Evolutionary conservation across 2,329 filamentous ascomycete genomes (phyloP).

Genomic region (Albifimbria verrucaria): DNA sequence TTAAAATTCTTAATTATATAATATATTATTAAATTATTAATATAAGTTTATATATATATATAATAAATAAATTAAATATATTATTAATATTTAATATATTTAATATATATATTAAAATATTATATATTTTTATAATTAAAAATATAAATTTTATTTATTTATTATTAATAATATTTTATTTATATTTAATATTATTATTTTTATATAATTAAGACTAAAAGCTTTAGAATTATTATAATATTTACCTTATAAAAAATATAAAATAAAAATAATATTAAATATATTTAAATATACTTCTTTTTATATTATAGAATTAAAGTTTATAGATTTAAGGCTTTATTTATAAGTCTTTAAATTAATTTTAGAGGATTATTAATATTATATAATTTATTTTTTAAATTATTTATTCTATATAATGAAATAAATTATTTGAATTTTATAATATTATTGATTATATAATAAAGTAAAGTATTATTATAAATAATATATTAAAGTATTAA

Average conservation of each 20-base stretch:
- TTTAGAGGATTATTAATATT: neutral
- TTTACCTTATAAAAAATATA: constrained; percentile 2
- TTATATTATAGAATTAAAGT: constrained; percentile 4
- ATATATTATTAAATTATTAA: too few species aligned
- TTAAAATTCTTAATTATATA: constrained; percentile 1
- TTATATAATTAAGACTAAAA: too few species aligned
- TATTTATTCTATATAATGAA: neutral
- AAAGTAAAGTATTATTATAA: neutral
- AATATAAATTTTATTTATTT: too few species aligned
- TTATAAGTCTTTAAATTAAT: neutral
- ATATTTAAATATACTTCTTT: neutral
- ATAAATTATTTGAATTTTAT: neutral
- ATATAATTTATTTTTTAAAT: neutral
- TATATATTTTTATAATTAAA: too few species aligned
- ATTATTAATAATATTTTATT: too few species aligned
- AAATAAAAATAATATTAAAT: constrained; percentile 4
- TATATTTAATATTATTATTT: too few species aligned
- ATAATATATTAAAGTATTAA: neutral
- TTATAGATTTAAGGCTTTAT: neutral
- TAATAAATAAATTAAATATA: too few species aligned
- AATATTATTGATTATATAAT: neutral
- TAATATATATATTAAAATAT: too few species aligned
- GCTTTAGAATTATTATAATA: neutral
- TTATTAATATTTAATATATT: too few species aligned
- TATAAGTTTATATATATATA: neutral